Percentiles rank a stretch among this genome's conserved stretches.
phyloP scores from a whole-genome alignment of 2,329 filamentous ascomycete species.

The Nemania sp. region DNA sequence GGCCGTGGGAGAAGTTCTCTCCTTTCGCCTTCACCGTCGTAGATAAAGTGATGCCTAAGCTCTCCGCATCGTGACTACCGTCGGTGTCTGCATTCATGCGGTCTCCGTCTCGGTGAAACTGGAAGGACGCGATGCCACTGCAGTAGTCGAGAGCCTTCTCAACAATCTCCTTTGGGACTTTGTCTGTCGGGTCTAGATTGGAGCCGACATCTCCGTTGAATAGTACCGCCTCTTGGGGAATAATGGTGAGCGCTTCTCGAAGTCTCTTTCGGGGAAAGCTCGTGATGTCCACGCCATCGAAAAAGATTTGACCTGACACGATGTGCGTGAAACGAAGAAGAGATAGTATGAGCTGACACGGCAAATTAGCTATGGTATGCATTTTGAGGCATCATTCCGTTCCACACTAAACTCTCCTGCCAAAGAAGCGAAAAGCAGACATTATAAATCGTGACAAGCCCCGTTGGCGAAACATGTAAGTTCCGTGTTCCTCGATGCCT shows the following conservation, averaged over 20 bases:
- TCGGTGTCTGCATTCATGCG: slow-evolving; percentile 29
- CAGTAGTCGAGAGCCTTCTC: slow-evolving; percentile 64
- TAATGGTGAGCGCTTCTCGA: slow-evolving; percentile 59
- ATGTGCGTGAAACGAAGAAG: slow-evolving; percentile 58
- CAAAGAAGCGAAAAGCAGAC: too few species aligned
- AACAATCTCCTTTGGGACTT: slow-evolving; percentile 56
- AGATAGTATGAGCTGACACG: slow-evolving; percentile 52
- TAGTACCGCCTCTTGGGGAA: slow-evolving; percentile 61
- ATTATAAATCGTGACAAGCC: too few species aligned
- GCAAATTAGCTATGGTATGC: slow-evolving; percentile 12
- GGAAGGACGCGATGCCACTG: slow-evolving; percentile 56
- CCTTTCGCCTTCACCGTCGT: slow-evolving; percentile 56
- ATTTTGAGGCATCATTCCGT: not conserved
- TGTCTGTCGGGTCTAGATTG: slow-evolving; percentile 67
- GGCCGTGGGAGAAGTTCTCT: slow-evolving; percentile 60
- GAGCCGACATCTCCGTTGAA: slow-evolving; percentile 55
- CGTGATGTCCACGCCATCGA: slow-evolving; percentile 60
- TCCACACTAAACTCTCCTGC: not conserved
- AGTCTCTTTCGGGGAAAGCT: slow-evolving; percentile 53
- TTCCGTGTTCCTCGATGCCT: too few species aligned
- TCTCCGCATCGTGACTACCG: slow-evolving; percentile 21
- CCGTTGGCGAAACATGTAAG: too few species aligned
- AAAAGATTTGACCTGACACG: slow-evolving; percentile 55
- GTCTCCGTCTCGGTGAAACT: slow-evolving; percentile 32
- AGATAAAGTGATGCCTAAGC: slow-evolving; percentile 45